phyloP scores from a whole-genome alignment of 2,329 filamentous ascomycete species.

The Monosporascus sp. region DNA sequence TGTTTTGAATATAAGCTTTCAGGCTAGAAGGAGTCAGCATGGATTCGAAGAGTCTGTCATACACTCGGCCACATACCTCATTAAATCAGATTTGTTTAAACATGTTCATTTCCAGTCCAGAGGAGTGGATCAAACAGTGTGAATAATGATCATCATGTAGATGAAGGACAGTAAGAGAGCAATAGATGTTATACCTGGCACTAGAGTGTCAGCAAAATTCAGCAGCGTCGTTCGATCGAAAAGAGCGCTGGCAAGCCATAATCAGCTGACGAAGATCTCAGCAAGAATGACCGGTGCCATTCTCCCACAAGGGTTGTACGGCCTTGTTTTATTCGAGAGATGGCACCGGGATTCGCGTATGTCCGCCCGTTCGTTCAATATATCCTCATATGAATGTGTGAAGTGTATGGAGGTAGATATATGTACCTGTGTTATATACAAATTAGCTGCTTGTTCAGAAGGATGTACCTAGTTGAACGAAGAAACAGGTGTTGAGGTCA shows the following conservation, averaged over 20 bases:
- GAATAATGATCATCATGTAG: slow-evolving; percentile 34
- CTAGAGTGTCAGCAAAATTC: slow-evolving; percentile 19
- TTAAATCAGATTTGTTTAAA: slow-evolving; percentile 32
- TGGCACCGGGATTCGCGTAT: slow-evolving; percentile 52
- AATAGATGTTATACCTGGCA: slow-evolving; percentile 23
- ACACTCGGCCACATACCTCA: slow-evolving; percentile 24
- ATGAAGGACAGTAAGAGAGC: neutral
- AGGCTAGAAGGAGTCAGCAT: slow-evolving; percentile 21
- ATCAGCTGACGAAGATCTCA: slow-evolving; percentile 63
- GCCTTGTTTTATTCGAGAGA: slow-evolving; percentile 49
- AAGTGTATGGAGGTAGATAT: slow-evolving; percentile 10
- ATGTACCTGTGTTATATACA: slow-evolving; percentile 38
- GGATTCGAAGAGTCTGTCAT: neutral
- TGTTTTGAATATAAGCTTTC: slow-evolving; percentile 13
- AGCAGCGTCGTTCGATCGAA: slow-evolving; percentile 16
- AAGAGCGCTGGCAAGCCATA: slow-evolving; percentile 23
- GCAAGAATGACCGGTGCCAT: slow-evolving; percentile 50
- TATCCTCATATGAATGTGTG: slow-evolving; percentile 47
- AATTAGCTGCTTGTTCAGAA: slow-evolving; percentile 31
- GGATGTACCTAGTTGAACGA: slow-evolving; percentile 15
- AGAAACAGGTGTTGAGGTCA: slow-evolving; percentile 37
- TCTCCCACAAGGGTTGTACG: slow-evolving; percentile 58
- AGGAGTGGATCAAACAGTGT: slow-evolving; percentile 33
- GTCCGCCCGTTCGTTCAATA: slow-evolving; percentile 67
- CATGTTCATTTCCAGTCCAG: slow-evolving; percentile 30